Conservation (phyloP, 2,329 filamentous ascomycete genomes). For the Blumeriella jaapii region DNA sequence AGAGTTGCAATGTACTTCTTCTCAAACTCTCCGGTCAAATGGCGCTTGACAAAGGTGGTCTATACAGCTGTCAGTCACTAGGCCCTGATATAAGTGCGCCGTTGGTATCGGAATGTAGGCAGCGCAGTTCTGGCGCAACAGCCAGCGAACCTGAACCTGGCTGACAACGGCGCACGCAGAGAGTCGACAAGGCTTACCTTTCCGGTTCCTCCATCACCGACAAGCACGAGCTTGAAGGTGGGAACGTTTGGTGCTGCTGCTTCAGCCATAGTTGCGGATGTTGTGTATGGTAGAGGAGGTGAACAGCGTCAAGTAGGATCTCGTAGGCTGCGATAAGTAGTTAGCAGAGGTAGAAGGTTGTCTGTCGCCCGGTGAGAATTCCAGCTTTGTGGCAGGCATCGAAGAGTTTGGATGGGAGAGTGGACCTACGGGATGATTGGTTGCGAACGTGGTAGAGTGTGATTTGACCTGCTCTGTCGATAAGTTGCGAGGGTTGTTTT, state of each 20-base stretch:
- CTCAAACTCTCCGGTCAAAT: constrained; percentile 99
- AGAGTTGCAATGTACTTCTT: constrained; percentile 99
- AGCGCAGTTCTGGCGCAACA: constrained; percentile 5
- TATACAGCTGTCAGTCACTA: constrained; percentile 32
- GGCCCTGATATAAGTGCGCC: constrained; percentile 11
- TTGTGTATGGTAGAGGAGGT: too few relatives aligned
- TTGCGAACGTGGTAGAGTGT: constrained; percentile 25
- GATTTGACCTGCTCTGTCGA: constrained; percentile 22
- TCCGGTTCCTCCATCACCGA: constrained; percentile 97
- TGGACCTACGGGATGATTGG: constrained; percentile 18
- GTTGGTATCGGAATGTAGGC: constrained; percentile 16
- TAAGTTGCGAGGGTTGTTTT: constrained; percentile 25
- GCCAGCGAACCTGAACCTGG: constrained; percentile 9
- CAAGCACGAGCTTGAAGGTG: constrained; percentile 99
- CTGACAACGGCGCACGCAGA: constrained; percentile 6
- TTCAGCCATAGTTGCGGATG: constrained; percentile 49
- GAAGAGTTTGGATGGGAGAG: too few relatives aligned
- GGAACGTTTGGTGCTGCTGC: constrained; percentile 43
- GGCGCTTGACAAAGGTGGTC: constrained; percentile 99
- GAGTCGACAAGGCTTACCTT: constrained; percentile 55
- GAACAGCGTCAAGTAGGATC: constrained; percentile 10
- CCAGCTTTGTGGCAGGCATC: too few relatives aligned
- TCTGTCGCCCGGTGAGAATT: too few relatives aligned
- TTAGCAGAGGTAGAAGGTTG: too few relatives aligned
- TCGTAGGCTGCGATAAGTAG: constrained; percentile 19